Conservation (phyloP, 2,329 filamentous ascomycete species). For the Myrmaecium sp. region DNA sequence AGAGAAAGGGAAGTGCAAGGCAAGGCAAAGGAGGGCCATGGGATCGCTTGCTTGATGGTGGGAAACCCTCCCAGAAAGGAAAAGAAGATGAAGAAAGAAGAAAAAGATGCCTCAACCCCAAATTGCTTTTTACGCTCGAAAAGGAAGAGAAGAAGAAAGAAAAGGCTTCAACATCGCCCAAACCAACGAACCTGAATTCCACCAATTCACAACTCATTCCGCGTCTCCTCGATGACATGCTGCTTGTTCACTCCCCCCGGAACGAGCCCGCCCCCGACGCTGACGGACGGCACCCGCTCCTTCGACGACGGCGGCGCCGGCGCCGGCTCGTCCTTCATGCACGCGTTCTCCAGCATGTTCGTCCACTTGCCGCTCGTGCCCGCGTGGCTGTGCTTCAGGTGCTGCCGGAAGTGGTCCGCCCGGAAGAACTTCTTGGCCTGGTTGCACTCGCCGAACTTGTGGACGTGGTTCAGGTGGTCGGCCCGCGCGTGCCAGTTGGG, state of each 20-base stretch:
- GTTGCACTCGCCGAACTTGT: conserved; percentile 98
- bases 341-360: conserved; percentile 91
- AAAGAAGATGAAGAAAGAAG: too few relatives aligned
- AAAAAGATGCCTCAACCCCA: too few relatives aligned
- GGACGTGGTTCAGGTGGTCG: conserved; percentile 72
- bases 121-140: too few relatives aligned
- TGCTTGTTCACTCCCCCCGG: conserved; percentile 10
- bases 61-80: too few relatives aligned
- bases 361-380: conserved; percentile 98
- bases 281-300: conserved; percentile 18
- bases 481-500: conserved; percentile 79
- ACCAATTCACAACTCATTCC: conserved; percentile 23
- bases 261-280: conserved; percentile 10
- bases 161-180: too few relatives aligned
- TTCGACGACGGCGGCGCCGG: too few relatives aligned
- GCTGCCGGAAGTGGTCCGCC: conserved; percentile 94
- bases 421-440: conserved; percentile 96
- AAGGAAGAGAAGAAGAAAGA: too few relatives aligned
- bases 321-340: conserved; percentile 77
- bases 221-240: conserved; percentile 20
- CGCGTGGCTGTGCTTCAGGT: conserved; percentile 92
- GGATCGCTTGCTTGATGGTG: too few relatives aligned
- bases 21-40: too few relatives aligned
- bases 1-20: too few relatives aligned
- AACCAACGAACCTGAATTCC: too few relatives aligned